These are phyloP conservation scores for Halophytophthora polymorphica DNA, from an alignment of 352 stramenopile genomes.

Conservation along the genomic window DNA sequence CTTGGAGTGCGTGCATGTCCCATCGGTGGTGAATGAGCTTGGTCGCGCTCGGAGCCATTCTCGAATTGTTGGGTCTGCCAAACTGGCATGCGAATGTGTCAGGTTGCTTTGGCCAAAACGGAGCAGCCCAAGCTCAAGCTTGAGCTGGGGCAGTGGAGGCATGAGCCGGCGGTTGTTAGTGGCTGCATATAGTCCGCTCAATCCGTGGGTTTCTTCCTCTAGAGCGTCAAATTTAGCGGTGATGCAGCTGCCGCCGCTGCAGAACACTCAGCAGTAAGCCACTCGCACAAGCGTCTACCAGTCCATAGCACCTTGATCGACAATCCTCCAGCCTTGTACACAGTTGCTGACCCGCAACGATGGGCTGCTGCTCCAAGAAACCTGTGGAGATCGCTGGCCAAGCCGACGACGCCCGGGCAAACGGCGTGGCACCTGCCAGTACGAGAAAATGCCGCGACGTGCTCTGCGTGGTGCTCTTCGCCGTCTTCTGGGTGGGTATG, in stretches of 20 bases:
- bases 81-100: constrained; percentile 9
- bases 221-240: not conserved
- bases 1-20: constrained; percentile 59
- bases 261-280: no score
- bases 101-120: not conserved
- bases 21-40: constrained; percentile 47
- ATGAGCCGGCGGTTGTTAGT: not conserved
- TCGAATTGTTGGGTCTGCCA: not conserved
- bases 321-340: not conserved
- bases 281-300: no score
- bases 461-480: constrained; percentile 63
- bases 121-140: no score
- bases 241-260: not conserved
- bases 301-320: not conserved
- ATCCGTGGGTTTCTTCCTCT: not conserved
- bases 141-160: no score
- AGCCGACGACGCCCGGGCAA: constrained; percentile 17
- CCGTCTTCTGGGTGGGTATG: constrained; percentile 78
- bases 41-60: constrained; percentile 4
- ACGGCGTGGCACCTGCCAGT: constrained; percentile 48
- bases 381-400: constrained; percentile 33
- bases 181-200: not conserved
- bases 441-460: constrained; percentile 68
- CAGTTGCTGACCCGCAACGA: constrained; percentile 4
- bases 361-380: constrained; percentile 72